Evolutionary conservation across 768 basidiomycete genomes (phyloP), one percentile per base, ranked within the genome.

Genomic region (Boletus vermiculosoides): DNA sequence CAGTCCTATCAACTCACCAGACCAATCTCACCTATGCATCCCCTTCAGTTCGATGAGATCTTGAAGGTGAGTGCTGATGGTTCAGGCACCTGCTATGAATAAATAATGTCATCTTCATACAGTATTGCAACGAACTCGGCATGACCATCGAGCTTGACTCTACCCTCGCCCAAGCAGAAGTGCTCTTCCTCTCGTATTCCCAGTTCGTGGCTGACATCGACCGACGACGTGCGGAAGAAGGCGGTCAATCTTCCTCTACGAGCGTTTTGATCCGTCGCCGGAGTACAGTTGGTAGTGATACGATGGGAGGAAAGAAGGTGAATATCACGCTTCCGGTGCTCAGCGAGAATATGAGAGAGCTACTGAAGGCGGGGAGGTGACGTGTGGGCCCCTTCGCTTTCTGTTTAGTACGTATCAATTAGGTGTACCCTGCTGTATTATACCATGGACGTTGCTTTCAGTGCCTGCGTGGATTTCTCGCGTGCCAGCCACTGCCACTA

Each of bases 71-170:
- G 70, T 50, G 12, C 30, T 45, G 16, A 45, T 12, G 23, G 34
- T 20, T 22, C n/a, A 30, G 2, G 22, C 20, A 18, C 48, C 5
- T 30, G 36, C 37, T 51, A 5, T 10, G 50, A 34, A 52, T 48
- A 25, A 45, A 52, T 55, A 22, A 52, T 41, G 6, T 2, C 31
- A 31, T 57, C 33, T 44, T 34, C 62, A 89, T 34, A 13, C 39
- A 67, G 87, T 97, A 95, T 65, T 92, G 91, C 77, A 96, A 95
- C 67, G 92, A 96, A 64, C 84, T 96, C 59, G 92, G 89, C 73
- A 93, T 93, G 88, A 92, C 94, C 50, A 96, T 99, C 63, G 97
- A 98, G 70, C 83, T 98, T n/a, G 90, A 97, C 70, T 85, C 88
- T 1, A 96, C 97, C 20, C 82, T 99, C 10, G 89, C 93, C 0